Conservation (phyloP, 2,329 filamentous ascomycete genomes). For the Trichophyton mentagrophytes region DNA sequence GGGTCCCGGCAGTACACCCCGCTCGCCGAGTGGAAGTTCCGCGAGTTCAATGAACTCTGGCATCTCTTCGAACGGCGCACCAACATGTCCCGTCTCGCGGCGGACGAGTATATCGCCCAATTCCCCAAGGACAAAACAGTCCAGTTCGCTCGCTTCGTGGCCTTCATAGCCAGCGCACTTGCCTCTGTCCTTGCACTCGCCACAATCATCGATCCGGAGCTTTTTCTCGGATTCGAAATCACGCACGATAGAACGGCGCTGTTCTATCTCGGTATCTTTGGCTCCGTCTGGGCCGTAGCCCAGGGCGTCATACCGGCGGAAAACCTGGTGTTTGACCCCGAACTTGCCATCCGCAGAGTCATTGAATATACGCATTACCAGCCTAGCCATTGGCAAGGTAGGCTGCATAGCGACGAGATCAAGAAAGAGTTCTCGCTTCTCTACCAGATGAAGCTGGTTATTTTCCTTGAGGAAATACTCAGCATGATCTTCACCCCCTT, state of each 20-base stretch:
- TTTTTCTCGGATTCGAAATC: conserved; percentile 85
- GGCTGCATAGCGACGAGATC: conserved; percentile 88
- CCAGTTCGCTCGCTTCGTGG: conserved; percentile 68
- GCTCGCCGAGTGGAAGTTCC: conserved; percentile 93
- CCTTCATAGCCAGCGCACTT: conserved; percentile 76
- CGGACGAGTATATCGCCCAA: conserved; percentile 82
- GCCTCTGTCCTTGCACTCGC: conserved; percentile 73
- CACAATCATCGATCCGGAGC: conserved; percentile 77
- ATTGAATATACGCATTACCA: conserved; percentile 88
- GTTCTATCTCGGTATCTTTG: conserved; percentile 78
- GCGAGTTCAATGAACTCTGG: conserved; percentile 92
- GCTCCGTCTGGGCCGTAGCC: conserved; percentile 69
- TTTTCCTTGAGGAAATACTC: conserved; percentile 83
- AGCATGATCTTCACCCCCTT: conserved; percentile 88
- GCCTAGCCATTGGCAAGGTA: conserved; percentile 74
- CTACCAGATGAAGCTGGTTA: conserved; percentile 83
- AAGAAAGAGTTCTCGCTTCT: conserved; percentile 79
- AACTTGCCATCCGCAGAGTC: conserved; percentile 75
- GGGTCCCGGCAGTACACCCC: conserved; percentile 86
- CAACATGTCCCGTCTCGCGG: conserved; percentile 91
- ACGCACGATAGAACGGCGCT: conserved; percentile 77
- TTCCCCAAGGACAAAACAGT: conserved; percentile 93
- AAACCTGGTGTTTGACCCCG: conserved; percentile 78
- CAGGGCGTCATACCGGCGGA: conserved; percentile 79
- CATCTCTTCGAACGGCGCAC: conserved; percentile 82